Evolutionary conservation across 1,284 basidiomycete genomes (phyloP).

Genomic region (Leccinum griseonigrum): DNA sequence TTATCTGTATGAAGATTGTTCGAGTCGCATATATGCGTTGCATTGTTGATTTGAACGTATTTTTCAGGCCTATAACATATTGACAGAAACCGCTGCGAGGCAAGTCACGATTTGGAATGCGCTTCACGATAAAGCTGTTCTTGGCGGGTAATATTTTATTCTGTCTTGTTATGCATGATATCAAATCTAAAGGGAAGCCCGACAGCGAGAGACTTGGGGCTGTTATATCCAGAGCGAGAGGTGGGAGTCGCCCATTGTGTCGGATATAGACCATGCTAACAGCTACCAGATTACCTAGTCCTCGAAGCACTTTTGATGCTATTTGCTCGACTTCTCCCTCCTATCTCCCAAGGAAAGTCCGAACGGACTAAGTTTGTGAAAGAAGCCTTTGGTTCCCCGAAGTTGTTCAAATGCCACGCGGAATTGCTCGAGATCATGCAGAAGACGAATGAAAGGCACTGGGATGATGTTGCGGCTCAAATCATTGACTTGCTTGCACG

Average conservation of each 20-base stretch:
- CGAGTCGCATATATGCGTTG: conserved; percentile 32
- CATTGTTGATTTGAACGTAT: conserved; percentile 3
- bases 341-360: conserved; percentile 34
- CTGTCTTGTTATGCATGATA: not conserved
- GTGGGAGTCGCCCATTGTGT: conserved; percentile 15
- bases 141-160: conserved; percentile 36
- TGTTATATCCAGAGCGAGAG: conserved; percentile 33
- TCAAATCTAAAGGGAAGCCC: conserved; percentile 6
- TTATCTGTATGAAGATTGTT: conserved; percentile 22
- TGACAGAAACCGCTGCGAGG: conserved; percentile 32
- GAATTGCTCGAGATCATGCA: conserved; percentile 45
- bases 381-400: conserved; percentile 45
- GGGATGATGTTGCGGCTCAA: conserved; percentile 50
- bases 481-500: conserved; percentile 48
- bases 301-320: conserved; percentile 56
- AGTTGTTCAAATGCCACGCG: conserved; percentile 31
- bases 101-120: conserved; percentile 31
- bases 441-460: conserved; percentile 41
- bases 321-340: conserved; percentile 55
- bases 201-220: conserved; percentile 35
- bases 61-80: conserved; percentile 34
- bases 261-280: conserved; percentile 3
- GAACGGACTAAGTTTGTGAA: conserved; percentile 47
- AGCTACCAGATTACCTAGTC: conserved; percentile 48
- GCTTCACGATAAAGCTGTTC: conserved; percentile 31